Evolutionary conservation across 2,329 filamentous ascomycete species (phyloP), one percentile per base, ranked within the genome.

Genomic region (Ceratocystis harringtonii): DNA sequence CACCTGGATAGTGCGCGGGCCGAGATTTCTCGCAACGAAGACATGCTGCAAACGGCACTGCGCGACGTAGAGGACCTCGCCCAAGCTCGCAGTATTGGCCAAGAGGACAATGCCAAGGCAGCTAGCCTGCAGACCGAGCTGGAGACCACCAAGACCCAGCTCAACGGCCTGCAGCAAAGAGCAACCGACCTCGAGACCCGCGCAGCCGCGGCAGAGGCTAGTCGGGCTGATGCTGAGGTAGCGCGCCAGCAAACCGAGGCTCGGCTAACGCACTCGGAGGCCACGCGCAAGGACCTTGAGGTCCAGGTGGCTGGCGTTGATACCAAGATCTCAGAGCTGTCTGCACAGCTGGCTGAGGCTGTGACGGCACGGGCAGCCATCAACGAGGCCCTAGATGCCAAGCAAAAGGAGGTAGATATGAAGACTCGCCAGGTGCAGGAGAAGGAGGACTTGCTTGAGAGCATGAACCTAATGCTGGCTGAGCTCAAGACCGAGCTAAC

Each of bases 401-500:
- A 78, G 60, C 76, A 78, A 68, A 77, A 78, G 68, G 74, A 78
- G 44, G 72, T 75, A n/a, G 72, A 74, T 43, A 73, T 72, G 32
- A 71, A 72, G 61, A 70, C 75, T 62, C 72, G 72, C 68, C 72
- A 76, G 65, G 71, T 77, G 68, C 77, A 77, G 70, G 75, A 76
- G 68, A 80, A 79, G 73, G 79, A 82, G 64, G 75, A 77, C 60
- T 79, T 82, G 68, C 70, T 81, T 44, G 80, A 82, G 62, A 73
- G 75, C 65, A 74, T 81, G 64, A 81, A 80, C 72, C 75, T 78
- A 70, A 77, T 78, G 70, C 72, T 84, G 65, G 79, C 81, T 43
- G 81, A 84, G 73, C 77, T 82, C 71, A 84, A 84, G 77, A 84
- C 81, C 64, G 82, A 85, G 70, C 76, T 83, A 67, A 83, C 82